Evolutionary conservation across 345 rosid species (phyloP).

Genomic region (Gossypium stocksii): DNA sequence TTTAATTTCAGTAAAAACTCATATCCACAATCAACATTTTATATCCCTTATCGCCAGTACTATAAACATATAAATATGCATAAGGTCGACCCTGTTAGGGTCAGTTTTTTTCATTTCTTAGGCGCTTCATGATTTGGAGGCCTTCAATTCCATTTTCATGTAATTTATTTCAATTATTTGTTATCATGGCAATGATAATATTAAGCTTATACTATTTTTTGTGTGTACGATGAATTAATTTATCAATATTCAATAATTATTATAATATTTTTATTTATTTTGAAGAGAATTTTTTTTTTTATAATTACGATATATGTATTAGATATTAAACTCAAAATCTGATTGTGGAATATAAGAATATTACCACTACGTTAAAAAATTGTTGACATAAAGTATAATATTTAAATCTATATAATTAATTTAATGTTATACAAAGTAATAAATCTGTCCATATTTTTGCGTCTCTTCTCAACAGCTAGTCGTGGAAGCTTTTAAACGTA

Average conservation of each 20-base stretch:
- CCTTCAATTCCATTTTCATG: neutral
- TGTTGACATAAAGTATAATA: too few species aligned
- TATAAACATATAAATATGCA: neutral
- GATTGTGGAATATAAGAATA: too few species aligned
- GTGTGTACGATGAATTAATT: neutral
- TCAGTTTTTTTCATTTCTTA: neutral
- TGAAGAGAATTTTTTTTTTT: too few species aligned
- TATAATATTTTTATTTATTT: too few species aligned
- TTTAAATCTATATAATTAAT: too few species aligned
- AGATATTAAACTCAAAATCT: too few species aligned
- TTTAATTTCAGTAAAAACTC: neutral
- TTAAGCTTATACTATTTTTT: neutral
- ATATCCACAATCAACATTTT: neutral
- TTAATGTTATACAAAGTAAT: too few species aligned
- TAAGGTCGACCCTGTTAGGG: neutral
- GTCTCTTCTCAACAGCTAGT: too few species aligned
- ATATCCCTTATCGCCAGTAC: neutral
- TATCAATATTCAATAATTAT: neutral
- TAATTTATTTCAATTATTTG: neutral
- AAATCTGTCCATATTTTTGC: too few species aligned
- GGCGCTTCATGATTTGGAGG: neutral
- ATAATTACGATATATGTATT: too few species aligned
- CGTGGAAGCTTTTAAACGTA: too few species aligned
- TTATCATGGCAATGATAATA: neutral
- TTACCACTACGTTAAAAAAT: too few species aligned